Evolutionary conservation across 2,329 filamentous ascomycete genomes (phyloP).

Genomic region (Colletotrichum lentis): DNA sequence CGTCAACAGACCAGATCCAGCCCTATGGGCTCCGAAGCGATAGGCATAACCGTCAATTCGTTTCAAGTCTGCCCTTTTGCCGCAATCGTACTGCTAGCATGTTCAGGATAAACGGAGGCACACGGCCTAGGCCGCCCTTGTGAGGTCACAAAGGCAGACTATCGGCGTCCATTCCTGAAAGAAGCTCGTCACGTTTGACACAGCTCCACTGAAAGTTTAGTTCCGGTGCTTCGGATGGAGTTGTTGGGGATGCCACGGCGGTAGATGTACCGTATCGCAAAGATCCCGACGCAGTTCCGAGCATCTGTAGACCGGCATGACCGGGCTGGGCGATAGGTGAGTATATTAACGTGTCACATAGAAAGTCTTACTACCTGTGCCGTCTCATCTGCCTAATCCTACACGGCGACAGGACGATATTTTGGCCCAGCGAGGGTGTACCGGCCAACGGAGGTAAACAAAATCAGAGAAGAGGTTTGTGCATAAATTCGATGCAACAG

Average conservation of each 20-base stretch:
- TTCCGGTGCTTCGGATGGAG: slow-evolving; percentile 25
- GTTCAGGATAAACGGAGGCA: not conserved
- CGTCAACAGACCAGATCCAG: no score
- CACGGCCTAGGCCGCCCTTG: no score
- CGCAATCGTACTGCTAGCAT: not conserved
- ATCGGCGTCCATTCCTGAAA: not conserved
- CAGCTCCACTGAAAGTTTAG: not conserved
- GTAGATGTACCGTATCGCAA: not conserved
- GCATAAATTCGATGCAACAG: no score
- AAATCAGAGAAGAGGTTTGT: no score
- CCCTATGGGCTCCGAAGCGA: not conserved
- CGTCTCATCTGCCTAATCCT: no score
- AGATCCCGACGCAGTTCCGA: not conserved
- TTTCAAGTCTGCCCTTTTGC: slow-evolving; percentile 3
- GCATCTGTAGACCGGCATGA: not conserved
- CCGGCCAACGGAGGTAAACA: no score
- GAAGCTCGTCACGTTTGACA: not conserved
- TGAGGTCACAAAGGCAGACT: no score
- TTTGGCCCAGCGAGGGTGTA: no score
- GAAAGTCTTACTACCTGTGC: not conserved
- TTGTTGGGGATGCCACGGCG: not conserved
- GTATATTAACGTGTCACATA: not conserved
- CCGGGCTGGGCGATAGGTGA: not conserved
- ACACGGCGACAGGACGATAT: no score
- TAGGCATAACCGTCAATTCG: not conserved